Evolutionary conservation across 116 monocot genomes (phyloP), one percentile per base, ranked within the genome.

Genomic region (Zostera marina): DNA sequence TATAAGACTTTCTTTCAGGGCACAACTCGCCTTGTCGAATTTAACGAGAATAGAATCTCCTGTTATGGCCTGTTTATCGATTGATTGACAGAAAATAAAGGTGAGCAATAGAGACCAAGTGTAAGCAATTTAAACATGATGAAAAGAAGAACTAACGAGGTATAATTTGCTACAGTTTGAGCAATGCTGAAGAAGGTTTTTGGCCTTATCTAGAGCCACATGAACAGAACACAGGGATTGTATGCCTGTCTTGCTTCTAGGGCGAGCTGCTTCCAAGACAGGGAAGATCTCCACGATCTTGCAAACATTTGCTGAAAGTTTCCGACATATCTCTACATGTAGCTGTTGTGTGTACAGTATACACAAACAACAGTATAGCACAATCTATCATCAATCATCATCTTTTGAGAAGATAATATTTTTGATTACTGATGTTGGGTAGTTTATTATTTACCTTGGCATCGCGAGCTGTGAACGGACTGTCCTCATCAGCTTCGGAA

Each of bases 91-190:
- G 26, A 54, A 9, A 0, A 2, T 3, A 13, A 32, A 38, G 12
- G 39, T 14, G 56, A 14, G 39, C 38, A 3, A 56, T 12, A 56
- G n/a, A 32, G 38, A 3, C 14, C 1, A 14, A 7, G 4, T 39
- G 38, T 5, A 56, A 56, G 26, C 32, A 38, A 15, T 1, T 49
- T 0, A 56, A 38, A 47, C 19, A 16, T 26, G 26, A 49, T n/a
- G 26, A 47, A 62, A 49, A 46, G 15, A 25, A 62, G 23, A 22
- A 44, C 81, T 77, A 61, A 94, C 94, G 75, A 94, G 72, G 47
- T 94, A 94, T 44, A 94, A 73, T 60, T 80, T 94, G 79, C 94
- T 94, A 42, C 82, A 88, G 40, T 88, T 79, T 15, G 94, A 74
- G 44, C 94, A 94, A 71, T 94, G 88, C 63, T 60, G 74, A 52